Evolutionary conservation across 345 rosid genomes (phyloP).

Genomic region (Euclidium syriacum): DNA sequence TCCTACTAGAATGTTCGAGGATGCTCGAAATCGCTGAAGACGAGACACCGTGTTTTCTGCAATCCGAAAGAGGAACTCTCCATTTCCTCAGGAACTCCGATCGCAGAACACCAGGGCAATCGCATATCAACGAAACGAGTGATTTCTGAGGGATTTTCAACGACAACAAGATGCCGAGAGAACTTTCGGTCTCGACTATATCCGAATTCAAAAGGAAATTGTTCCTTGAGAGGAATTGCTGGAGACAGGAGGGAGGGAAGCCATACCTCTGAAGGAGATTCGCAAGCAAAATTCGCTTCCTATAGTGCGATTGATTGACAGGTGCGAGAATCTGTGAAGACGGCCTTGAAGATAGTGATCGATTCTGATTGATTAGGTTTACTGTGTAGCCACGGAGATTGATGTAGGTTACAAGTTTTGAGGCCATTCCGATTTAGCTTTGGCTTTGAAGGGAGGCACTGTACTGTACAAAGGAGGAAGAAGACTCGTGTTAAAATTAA

Average conservation of each 20-base stretch:
- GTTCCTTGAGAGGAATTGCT: slow-evolving; percentile 41
- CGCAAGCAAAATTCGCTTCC: slow-evolving; percentile 47
- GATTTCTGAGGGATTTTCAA: slow-evolving; percentile 48
- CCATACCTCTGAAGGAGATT: slow-evolving; percentile 67
- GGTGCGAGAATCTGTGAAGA: slow-evolving; percentile 8
- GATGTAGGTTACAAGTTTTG: slow-evolving; percentile 15
- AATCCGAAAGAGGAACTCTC: slow-evolving; percentile 32
- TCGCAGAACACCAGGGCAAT: slow-evolving; percentile 66
- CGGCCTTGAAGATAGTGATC: slow-evolving; percentile 19
- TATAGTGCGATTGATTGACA: slow-evolving; percentile 28
- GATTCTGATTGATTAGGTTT: slow-evolving; percentile 8
- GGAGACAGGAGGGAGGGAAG: slow-evolving; percentile 52
- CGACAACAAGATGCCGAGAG: slow-evolving; percentile 51
- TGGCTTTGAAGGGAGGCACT: background rate
- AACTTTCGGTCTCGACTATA: slow-evolving; percentile 40
- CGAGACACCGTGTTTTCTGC: slow-evolving; percentile 24
- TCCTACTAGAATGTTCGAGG: slow-evolving; percentile 47
- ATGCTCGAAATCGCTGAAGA: slow-evolving; percentile 39
- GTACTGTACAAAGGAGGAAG: background rate
- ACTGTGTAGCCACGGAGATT: slow-evolving; percentile 5
- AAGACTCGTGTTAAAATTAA: background rate
- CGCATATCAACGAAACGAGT: slow-evolving; percentile 44
- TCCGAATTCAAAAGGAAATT: slow-evolving; percentile 39
- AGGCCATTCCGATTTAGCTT: slow-evolving; percentile 11
- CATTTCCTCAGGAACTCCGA: slow-evolving; percentile 55